Percentiles rank a stretch among this genome's conserved stretches.
Evolutionary conservation across 2,329 filamentous ascomycete species (phyloP).

Genomic region (Cyanodermella asteris): DNA sequence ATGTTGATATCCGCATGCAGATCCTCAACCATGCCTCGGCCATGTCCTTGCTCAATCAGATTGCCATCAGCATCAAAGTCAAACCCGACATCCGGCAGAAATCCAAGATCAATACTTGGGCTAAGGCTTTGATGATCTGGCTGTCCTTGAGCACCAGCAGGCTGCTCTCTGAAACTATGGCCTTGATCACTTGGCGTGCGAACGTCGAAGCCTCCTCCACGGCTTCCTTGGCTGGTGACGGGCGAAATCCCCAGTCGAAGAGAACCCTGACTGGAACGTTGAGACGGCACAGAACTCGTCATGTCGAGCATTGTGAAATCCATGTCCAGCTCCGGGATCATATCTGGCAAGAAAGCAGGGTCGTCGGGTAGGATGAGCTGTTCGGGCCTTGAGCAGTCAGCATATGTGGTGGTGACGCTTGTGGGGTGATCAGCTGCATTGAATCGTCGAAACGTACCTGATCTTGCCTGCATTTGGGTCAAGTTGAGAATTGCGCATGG

Average conservation of each 20-base stretch:
- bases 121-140: constrained; percentile 1
- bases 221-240: constrained; percentile 11
- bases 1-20: constrained; percentile 11
- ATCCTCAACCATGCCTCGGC: no score
- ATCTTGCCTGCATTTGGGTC: constrained; percentile 51
- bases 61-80: constrained; percentile 40
- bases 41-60: constrained; percentile 24
- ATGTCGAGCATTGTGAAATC: constrained; percentile 25
- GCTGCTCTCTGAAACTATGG: no score
- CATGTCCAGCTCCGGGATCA: constrained; percentile 37
- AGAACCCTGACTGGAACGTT: constrained; percentile 10
- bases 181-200: no score
- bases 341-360: constrained; percentile 52
- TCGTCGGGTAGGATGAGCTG: constrained; percentile 66
- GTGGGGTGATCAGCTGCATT: not conserved
- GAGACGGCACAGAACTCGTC: constrained; percentile 14
- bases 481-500: constrained; percentile 34
- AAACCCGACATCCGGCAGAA: constrained; percentile 32
- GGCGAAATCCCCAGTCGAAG: no score
- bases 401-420: no score
- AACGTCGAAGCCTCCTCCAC: no score
- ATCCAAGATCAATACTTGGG: no score
- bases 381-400: constrained; percentile 34
- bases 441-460: constrained; percentile 32
- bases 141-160: no score